Base-by-base conservation (phyloP, 345 rosid genomes). In the Eucalyptus victrix region DNA sequence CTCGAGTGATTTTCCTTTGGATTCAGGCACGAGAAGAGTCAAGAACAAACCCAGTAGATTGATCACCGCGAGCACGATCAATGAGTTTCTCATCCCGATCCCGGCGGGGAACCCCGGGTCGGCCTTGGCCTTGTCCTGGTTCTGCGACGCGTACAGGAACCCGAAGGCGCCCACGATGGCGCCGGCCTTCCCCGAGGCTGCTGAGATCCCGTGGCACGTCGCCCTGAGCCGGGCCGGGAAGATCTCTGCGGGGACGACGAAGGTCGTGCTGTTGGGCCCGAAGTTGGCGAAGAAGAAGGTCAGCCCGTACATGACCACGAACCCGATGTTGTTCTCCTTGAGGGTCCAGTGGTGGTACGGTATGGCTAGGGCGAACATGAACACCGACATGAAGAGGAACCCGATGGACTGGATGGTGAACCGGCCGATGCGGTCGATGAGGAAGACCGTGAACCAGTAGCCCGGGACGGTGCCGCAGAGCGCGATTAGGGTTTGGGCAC, bases 381-480 rank as follows among this genome's bases (percentile, higher is more conserved):
- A 91, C 15, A 89, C 80, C 3, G 91, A 83, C 92, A 91, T 90
- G 89, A 91, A 88, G 58, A 88, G 53, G 44, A 91, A 91, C 14
- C 92, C 92, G 83, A 91, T 88, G 56, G 90, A 24, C 65, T 91
- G 92, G 56, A 91, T 91, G 51, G 72, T n/a, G 88, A 88, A 89
- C 81, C 92, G 88, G 16, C 90, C 92, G 17, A 91, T 65, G 47
- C 58, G 90, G 86, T 91, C 91, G 26, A 91, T 91, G 42, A 91
- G 86, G 62, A 87, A 56, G 12, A 91, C 92, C 2, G 92, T 90
- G 88, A 89, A 86, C 92, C 92, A 90, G 30, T 91, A 91, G n/a
- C 92, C 92, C 6, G 91, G 91, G 88, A 91, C 87, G 2, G 92
- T 91, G 86, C 89, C 88, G 86, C 90, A 91, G 14, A 90, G 91